Base-by-base conservation (phyloP, 805 yeast species). In the Candida odintsovae region DNA sequence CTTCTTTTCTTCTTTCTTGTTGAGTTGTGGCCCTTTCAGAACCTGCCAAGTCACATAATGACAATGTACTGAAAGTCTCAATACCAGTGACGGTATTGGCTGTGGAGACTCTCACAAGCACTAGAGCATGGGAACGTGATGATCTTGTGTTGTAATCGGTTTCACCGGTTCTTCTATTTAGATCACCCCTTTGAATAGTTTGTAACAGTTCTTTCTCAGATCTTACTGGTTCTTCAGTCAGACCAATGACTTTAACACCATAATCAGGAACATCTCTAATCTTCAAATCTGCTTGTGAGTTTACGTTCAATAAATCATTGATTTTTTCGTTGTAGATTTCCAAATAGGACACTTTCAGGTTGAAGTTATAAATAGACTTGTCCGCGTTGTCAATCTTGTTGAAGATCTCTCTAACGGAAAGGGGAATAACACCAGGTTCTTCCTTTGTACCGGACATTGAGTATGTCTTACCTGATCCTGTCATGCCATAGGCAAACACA, bases 401-500 rank as follows among this genome's bases (percentile, higher is more conserved):
- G 40, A 90, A 89, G 7, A 92, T 82, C 56, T 83, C 84, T 15
- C 68, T 61, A 8, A 90, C 73, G 0, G 97, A 86, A 12, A 80
- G 69, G 0, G 95, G 89, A 29, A 90, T 87, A 67, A 94, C 80
- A 12, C 99, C 98, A 53, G 83, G 84, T 2, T 67, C 65, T 18
- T 75, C 67, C 3, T 42, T 40, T 35, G 78, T 71, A 44, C 73
- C 72, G 78, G 89, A 76, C 98, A 94, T 94, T 0, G 99, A 94
- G 63, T 71, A 85, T 0, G 98, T 92, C 61, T 94, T 94, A 5
- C 99, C 99, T 0, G 97, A 84, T 0, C 94, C 96, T 0, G 99
- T 94, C 68, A 92, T 98, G 2, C 99, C 99, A 61, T 94, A 92
- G 0, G 98, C 97, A 63, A 92, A 89, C 1, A 90, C 80, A 0